Evolutionary conservation across 495 filamentous ascomycete genomes (phyloP).

Genomic region (Thermothielavioides terrestris): DNA sequence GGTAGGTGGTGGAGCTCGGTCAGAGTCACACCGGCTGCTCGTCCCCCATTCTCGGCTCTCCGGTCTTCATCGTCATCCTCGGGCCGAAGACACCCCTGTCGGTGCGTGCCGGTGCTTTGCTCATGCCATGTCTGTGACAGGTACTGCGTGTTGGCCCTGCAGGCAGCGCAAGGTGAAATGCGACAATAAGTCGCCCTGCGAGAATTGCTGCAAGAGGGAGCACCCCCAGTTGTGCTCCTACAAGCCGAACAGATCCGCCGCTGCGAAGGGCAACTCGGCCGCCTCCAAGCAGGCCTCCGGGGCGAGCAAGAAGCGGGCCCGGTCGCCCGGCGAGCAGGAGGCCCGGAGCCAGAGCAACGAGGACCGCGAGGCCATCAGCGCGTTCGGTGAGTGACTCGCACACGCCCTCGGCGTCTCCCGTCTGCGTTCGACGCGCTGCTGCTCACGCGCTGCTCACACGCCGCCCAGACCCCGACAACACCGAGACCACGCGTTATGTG

Average conservation of each 20-base stretch:
- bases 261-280: slow-evolving; percentile 33
- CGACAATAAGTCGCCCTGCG: slow-evolving; percentile 63
- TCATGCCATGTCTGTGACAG: slow-evolving; percentile 20
- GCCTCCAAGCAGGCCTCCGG: slow-evolving; percentile 23
- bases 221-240: slow-evolving; percentile 65
- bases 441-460: too few species aligned
- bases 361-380: slow-evolving; percentile 32
- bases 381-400: slow-evolving; percentile 26
- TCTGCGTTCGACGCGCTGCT: too few species aligned
- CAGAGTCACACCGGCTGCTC: too few species aligned
- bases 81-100: too few species aligned
- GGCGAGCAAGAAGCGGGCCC: slow-evolving; percentile 37
- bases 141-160: slow-evolving; percentile 64
- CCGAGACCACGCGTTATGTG: slow-evolving; percentile 55
- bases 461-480: slow-evolving; percentile 49
- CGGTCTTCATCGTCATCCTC: too few species aligned
- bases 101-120: too few species aligned
- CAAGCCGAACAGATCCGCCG: slow-evolving; percentile 56
- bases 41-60: too few species aligned
- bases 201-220: slow-evolving; percentile 65
- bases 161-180: slow-evolving; percentile 68
- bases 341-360: slow-evolving; percentile 32
- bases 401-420: too few species aligned
- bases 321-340: slow-evolving; percentile 36
- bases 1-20: slow-evolving; percentile 30